phyloP scores from a whole-genome alignment of 768 basidiomycete species.

The Psilocybe azurescens region DNA sequence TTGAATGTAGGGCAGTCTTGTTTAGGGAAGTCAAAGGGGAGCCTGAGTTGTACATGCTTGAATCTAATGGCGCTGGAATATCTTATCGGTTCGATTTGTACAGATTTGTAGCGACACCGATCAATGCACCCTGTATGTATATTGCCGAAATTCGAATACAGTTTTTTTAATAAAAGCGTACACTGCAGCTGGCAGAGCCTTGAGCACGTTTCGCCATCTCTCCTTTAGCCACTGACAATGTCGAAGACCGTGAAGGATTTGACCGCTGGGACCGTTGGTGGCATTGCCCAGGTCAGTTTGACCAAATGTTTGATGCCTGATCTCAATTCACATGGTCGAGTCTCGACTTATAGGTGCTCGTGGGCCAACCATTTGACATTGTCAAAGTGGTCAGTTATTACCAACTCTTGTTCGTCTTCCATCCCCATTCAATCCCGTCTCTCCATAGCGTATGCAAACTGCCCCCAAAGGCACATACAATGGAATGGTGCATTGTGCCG shows the following conservation, averaged over 20 bases:
- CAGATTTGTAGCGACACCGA: slow-evolving; percentile 31
- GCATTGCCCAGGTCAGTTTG: slow-evolving; percentile 75
- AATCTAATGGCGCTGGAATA: slow-evolving; percentile 21
- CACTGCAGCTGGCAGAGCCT: slow-evolving; percentile 11
- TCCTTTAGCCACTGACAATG: slow-evolving; percentile 35
- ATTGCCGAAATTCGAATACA: not conserved
- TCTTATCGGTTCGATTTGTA: slow-evolving; percentile 37
- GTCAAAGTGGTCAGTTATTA: slow-evolving; percentile 85
- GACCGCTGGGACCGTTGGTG: slow-evolving; percentile 89
- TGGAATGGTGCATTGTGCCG: slow-evolving; percentile 88
- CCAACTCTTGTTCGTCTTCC: not conserved
- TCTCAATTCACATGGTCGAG: slow-evolving; percentile 22
- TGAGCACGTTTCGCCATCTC: slow-evolving; percentile 10
- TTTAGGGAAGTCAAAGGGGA: not conserved
- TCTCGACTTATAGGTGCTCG: slow-evolving; percentile 62
- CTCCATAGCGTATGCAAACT: slow-evolving; percentile 88
- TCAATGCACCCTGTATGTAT: slow-evolving; percentile 6
- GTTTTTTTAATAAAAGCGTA: slow-evolving; percentile 1
- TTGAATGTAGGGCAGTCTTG: not conserved
- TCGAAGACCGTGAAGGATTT: slow-evolving; percentile 85
- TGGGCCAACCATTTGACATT: slow-evolving; percentile 96
- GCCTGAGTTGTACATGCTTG: slow-evolving; percentile 16
- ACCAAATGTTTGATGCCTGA: slow-evolving; percentile 5
- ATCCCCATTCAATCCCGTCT: slow-evolving; percentile 1
- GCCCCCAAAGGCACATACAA: slow-evolving; percentile 87